Evolutionary conservation across 1,284 basidiomycete species (phyloP).

Genomic region (Anthracocystis walkeri): DNA sequence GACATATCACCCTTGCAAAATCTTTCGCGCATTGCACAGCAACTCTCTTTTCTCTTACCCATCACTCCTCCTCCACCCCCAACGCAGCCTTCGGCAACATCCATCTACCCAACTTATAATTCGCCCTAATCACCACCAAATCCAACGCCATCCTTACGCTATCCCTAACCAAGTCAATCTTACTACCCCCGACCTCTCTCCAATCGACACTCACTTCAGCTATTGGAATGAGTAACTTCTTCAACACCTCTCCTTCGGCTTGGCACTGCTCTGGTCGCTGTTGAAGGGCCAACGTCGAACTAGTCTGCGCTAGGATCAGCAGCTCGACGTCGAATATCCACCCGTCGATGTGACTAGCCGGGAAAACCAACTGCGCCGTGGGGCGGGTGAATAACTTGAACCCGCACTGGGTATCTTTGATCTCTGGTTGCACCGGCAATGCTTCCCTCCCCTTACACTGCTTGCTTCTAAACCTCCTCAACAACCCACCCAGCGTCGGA

Average conservation of each 20-base stretch:
- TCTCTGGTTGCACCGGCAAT: conserved; percentile 77
- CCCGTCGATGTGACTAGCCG: conserved; percentile 70
- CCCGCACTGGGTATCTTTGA: conserved; percentile 93
- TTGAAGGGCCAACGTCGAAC: conserved; percentile 27
- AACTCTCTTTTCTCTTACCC: neutral
- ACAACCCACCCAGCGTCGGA: conserved; percentile 32
- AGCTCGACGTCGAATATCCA: conserved; percentile 98
- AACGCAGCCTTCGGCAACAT: conserved; percentile 22
- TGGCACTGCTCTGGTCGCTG: neutral
- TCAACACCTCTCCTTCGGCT: conserved; percentile 60
- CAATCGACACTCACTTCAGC: conserved; percentile 88
- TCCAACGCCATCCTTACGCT: conserved; percentile 89
- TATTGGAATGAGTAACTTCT: conserved; percentile 77
- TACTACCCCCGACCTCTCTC: conserved; percentile 91
- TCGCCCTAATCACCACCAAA: conserved; percentile 83
- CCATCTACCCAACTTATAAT: conserved; percentile 80
- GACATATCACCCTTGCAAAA: too few relatives aligned
- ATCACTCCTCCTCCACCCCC: neutral
- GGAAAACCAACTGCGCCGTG: conserved; percentile 84
- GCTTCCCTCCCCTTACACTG: neutral
- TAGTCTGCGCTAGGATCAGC: conserved; percentile 78
- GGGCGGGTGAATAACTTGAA: conserved; percentile 85
- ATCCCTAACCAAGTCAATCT: conserved; percentile 85
- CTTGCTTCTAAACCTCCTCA: neutral
- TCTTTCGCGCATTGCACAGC: too few relatives aligned